phyloP scores from a whole-genome alignment of 306 rosid genomes.

The Fragaria vesca region DNA sequence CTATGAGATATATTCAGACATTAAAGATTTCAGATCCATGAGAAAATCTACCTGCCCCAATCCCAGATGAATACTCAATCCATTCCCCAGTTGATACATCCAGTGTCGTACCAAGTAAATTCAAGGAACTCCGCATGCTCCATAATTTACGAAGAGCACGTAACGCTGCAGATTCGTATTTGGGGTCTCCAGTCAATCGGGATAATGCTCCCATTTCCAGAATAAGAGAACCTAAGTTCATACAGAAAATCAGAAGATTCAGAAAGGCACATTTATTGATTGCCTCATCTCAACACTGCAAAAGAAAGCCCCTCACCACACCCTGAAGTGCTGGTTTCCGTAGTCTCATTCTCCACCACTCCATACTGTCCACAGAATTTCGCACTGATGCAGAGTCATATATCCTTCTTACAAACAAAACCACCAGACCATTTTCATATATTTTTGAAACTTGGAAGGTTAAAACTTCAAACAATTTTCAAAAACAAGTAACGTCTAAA shows the following conservation, averaged over 20 bases:
- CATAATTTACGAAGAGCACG: conserved; percentile 86
- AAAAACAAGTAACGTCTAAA: conserved; percentile 13
- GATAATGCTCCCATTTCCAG: conserved; percentile 99
- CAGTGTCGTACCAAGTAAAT: conserved; percentile 89
- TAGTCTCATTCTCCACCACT: conserved; percentile 95
- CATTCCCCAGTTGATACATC: conserved; percentile 87
- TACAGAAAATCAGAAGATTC: conserved; percentile 32
- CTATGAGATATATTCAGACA: neutral
- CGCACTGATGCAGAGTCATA: conserved; percentile 73
- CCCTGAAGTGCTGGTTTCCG: conserved; percentile 98
- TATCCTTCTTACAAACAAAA: conserved; percentile 65
- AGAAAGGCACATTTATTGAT: conserved; percentile 23
- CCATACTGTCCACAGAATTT: conserved; percentile 97
- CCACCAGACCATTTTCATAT: conserved; percentile 46
- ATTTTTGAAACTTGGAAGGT: conserved; percentile 28
- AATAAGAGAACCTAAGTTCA: conserved; percentile 79
- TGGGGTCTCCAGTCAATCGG: conserved; percentile 81
- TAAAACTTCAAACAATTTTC: conserved; percentile 26
- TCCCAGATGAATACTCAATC: conserved; percentile 88
- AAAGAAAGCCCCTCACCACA: conserved; percentile 88
- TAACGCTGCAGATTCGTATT: conserved; percentile 78
- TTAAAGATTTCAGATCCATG: conserved; percentile 11
- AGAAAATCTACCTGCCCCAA: conserved; percentile 83
- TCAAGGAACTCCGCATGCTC: conserved; percentile 88
- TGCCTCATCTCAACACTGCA: conserved; percentile 38